Evolutionary conservation across 1,284 basidiomycete genomes (phyloP), one percentile per base, ranked within the genome.

Genomic region (Tilletiopsis washingtonensis): DNA sequence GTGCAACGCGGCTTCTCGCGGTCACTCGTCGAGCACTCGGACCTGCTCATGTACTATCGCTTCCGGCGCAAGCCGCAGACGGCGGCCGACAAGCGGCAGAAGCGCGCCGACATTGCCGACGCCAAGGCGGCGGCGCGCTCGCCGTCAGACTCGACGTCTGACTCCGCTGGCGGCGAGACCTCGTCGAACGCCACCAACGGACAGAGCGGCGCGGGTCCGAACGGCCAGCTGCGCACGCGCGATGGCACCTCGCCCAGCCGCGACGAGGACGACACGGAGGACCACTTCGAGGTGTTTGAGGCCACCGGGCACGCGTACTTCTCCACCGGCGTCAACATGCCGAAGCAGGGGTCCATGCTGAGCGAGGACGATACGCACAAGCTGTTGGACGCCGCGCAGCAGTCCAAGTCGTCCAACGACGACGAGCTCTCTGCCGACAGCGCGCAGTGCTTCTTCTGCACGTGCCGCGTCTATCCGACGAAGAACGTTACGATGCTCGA

Each of bases 401-500:
- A 45, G 4, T 39, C 11, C 14, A 17, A 3, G 21, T 25, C 43
- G 15, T 9, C 26, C 14, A 25, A 20, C 9, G 37, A 40, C 7
- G 23, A 17, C 9, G 39, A 25, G 23, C 21, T 11, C 7, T 17
- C 7, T 4, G n/a, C 15, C 17, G 44, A 15, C 29, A 34, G 42
- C 20, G 43, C 59, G 26, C 62, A 63, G 21, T 65, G 61, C 55
- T 65, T 67, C 51, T 68, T 68, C 47, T 66, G 63, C 47, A 62
- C 64, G 5, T 56, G 57, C 21, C 47, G 66, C 9, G 57, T 64
- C 12, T 67, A 66, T 32, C 66, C 66, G 12, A 59, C 59, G 51
- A 64, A 67, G 48, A 67, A 62, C 42, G 59, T 65, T 14, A 57
- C 57, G 49, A 66, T 68, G 60, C 56, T 68, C 23, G 68, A 70